These are phyloP conservation scores for Plasmodium knowlesi DNA, from an alignment of 169 alveolate species.

Conservation along the genomic window DNA sequence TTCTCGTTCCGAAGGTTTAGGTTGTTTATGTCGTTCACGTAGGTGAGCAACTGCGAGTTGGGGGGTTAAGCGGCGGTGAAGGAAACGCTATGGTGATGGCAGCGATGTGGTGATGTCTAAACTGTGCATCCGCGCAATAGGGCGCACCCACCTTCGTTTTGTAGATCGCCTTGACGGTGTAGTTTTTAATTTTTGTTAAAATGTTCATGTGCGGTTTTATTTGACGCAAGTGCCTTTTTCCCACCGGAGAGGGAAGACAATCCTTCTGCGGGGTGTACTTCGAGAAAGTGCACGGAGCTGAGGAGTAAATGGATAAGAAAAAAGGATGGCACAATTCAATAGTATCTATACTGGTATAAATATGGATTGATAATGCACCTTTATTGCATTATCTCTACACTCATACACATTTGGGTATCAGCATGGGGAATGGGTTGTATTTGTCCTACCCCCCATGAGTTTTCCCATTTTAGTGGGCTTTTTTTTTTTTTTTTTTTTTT, in stretches of 20 bases:
- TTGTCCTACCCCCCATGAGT: neutral
- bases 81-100: neutral
- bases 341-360: neutral
- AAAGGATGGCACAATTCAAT: neutral
- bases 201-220: conserved; percentile 33
- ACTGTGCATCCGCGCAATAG: neutral
- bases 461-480: neutral
- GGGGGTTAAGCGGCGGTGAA: neutral
- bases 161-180: conserved; percentile 41
- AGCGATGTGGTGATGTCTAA: neutral
- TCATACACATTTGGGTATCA: neutral
- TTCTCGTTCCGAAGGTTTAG: conserved; percentile 49
- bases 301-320: neutral
- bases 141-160: conserved; percentile 33
- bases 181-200: conserved; percentile 57
- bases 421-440: neutral
- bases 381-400: neutral
- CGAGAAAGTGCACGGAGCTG: neutral
- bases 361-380: neutral
- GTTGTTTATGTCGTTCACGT: conserved; percentile 62
- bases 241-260: neutral
- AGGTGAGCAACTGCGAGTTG: conserved; percentile 40
- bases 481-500: conserved; percentile 18
- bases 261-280: neutral
- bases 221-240: neutral